These are phyloP conservation scores for Polygonum aviculare DNA, from an alignment of 148 eudicot genomes.

Conservation along the genomic window DNA sequence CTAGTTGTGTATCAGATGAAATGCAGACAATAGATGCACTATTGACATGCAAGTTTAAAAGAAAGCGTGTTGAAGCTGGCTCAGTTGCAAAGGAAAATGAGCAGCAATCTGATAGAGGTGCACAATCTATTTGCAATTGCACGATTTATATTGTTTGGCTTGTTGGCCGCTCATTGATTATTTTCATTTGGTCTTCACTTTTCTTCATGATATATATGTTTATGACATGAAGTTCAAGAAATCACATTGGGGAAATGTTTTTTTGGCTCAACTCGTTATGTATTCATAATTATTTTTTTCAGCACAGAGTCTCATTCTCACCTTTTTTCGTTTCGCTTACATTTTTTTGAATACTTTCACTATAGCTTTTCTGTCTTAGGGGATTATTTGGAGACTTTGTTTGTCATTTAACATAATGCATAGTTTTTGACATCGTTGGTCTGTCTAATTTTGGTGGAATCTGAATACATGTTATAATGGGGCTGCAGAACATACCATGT, in stretches of 20 bases:
- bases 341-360: neutral
- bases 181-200: neutral
- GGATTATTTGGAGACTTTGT: neutral
- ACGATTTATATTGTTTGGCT: neutral
- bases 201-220: neutral
- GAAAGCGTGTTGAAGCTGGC: constrained; percentile 63
- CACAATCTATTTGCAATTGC: neutral
- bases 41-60: constrained; percentile 75
- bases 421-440: neutral
- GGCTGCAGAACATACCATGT: neutral
- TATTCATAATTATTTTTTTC: neutral
- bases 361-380: neutral
- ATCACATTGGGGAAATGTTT: neutral
- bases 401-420: neutral
- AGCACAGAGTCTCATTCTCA: neutral
- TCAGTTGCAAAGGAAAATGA: constrained; percentile 24
- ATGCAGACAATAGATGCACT: constrained; percentile 88
- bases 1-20: constrained; percentile 95
- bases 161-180: neutral
- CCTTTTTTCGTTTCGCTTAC: neutral
- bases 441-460: neutral
- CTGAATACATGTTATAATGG: neutral
- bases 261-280: neutral
- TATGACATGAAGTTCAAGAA: neutral
- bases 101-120: constrained; percentile 38